A percentile compares a stretch with the other conserved stretches of the same genome.
Conservation (phyloP, 1,284 basidiomycete genomes). For the Ustilago trichophora region DNA sequence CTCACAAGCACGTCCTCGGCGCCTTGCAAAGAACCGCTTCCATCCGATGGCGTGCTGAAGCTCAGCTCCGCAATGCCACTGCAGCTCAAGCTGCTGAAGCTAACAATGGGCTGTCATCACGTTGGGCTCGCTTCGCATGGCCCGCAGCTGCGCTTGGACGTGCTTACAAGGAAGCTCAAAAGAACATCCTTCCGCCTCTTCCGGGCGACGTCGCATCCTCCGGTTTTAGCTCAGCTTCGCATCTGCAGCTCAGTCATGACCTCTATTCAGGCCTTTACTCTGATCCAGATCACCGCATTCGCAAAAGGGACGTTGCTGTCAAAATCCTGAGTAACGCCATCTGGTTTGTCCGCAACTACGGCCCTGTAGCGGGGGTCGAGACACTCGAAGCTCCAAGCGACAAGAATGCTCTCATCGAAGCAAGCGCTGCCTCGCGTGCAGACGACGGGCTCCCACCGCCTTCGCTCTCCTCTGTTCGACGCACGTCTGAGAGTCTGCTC, state of each 20-base stretch:
- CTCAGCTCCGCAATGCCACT: conserved; percentile 44
- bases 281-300: conserved; percentile 36
- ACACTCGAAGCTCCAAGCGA: background rate
- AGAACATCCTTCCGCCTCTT: conserved; percentile 13
- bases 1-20: conserved; percentile 37
- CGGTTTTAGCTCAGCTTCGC: conserved; percentile 1
- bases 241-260: conserved; percentile 11
- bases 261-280: conserved; percentile 14
- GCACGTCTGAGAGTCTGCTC: conserved; percentile 38
- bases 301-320: conserved; percentile 59
- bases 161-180: conserved; percentile 48
- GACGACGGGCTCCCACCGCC: conserved; percentile 10
- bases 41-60: conserved; percentile 57
- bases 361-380: conserved; percentile 35
- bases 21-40: conserved; percentile 54
- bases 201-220: conserved; percentile 8
- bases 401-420: background rate
- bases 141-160: conserved; percentile 43
- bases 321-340: conserved; percentile 57
- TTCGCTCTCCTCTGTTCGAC: conserved; percentile 15
- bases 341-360: conserved; percentile 56
- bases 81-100: conserved; percentile 30
- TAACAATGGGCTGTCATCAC: conserved; percentile 17
- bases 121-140: conserved; percentile 49
- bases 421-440: background rate